Base-by-base conservation (phyloP, 148 eudicot species). In the Polygonum aviculare region DNA sequence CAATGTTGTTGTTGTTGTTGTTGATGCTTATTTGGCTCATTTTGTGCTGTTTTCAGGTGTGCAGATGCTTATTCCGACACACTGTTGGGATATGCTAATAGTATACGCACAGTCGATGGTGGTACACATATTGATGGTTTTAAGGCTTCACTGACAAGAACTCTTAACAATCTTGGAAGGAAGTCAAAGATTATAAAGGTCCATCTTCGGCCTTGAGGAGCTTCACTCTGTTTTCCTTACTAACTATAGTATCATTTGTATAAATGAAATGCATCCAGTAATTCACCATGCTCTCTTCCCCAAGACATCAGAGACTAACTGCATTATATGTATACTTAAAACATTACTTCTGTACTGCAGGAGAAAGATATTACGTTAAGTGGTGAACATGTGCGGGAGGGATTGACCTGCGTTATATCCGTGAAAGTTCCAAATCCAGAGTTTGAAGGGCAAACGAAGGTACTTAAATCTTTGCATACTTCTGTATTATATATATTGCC, bases 381-480 rank as follows among this genome's bases (percentile, higher is more conserved):
- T 71, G 97, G 97, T 7, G 99, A 95, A 77, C 97, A 95, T 77
- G 90, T 95, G 41, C 84, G 96, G 84, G 97, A 95, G 84, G 97
- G 99, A 74, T 79, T 95, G 73, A 92, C 97, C 22, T 92, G 96
- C 79, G 86, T 95, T 45, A 80, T 95, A 54, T 95, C 98, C 3
- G 98, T 95, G 75, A 95, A 95, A 90, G 96, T 92, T 79, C 90
- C 93, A 39, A 85, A 93, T 83, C 99, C 99, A 15, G 99, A 95
- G 82, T 95, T 95, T 83, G 99, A 93, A 88, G 98, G 98, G 75
- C 98, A 95, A 82, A 95, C 99, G 44, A 95, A 95, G 99, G 99
- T 89, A 80, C 21, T 18, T 10, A 52, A 38, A 15, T 35, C 38
- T 72, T 41, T 0, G 5, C 35, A 9, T n/a, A 19, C 10, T 45